Evolutionary conservation across 2,329 filamentous ascomycete species (phyloP), one percentile per base, ranked within the genome.

Genomic region (Pseudohalonectria lignicola): DNA sequence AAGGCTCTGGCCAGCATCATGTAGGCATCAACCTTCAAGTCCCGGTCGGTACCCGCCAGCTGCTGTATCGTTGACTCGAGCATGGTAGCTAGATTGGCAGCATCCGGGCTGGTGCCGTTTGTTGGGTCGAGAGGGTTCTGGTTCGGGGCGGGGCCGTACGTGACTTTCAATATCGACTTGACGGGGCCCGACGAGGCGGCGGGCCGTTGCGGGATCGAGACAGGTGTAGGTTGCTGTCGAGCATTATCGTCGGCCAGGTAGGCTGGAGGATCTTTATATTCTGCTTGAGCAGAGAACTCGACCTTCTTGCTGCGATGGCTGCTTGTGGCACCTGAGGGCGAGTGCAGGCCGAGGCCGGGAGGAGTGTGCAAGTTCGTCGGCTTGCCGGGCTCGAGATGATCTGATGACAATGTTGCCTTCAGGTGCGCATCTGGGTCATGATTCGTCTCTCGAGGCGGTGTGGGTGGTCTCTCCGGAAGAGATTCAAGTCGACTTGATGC

Each of bases 51-150:
- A 17, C 83, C 79, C 28, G 82, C 83, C 34, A 98, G 71, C 59
- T 92, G 83, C 57, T 85, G 80, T 26, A 86, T 72, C 5, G 86
- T 77, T 1, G 86, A 93, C 49, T 94, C 84, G 46, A 96, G 63
- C 80, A 95, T 92, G 49, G 77, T 77, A 45, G 74, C 71, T 41
- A 94, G 78, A 29, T 74, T 79, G 32, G 71, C 65, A 52, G 46
- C 29, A 50, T 43, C 19, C 62, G 67, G 46, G 63, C 68, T 41
- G 60, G 60, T 44, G 55, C 60, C 57, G 59, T 55, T 62, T 50
- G 44, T 56, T 44, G 59, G 56, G 49, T 62, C 59, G 44, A 68
- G 58, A 2, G 62, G 60, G 39, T 68, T 69, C n/a, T n/a, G n/a
- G n/a, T n/a, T n/a, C n/a, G n/a, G n/a, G n/a, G n/a, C n/a, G 7